phyloP scores from a whole-genome alignment of 495 filamentous ascomycete genomes.

The Aspergillus taichungensis region DNA sequence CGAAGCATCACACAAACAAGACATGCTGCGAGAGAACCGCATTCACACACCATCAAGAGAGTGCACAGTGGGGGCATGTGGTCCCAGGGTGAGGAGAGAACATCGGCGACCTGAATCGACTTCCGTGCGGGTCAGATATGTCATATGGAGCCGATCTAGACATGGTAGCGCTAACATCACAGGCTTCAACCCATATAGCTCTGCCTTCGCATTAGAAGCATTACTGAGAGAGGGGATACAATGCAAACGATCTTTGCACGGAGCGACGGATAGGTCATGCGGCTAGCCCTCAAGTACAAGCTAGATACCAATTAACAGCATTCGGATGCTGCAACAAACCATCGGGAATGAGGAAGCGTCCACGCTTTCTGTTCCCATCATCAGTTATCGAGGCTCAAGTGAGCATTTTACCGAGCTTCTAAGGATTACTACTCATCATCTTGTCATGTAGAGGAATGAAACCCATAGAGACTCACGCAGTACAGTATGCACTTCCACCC shows the following conservation, averaged over 20 bases:
- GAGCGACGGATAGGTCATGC: neutral
- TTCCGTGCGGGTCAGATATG: neutral
- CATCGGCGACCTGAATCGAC: neutral
- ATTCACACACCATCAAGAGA: too few relatives aligned
- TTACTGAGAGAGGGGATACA: neutral
- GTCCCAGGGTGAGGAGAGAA: neutral
- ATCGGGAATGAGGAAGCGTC: neutral
- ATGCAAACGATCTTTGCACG: neutral
- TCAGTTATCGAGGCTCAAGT: neutral
- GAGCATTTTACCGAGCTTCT: neutral
- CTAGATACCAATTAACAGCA: neutral
- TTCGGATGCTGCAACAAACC: neutral
- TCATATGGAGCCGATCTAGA: neutral
- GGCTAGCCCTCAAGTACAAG: neutral
- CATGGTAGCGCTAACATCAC: neutral
- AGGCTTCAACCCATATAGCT: neutral
- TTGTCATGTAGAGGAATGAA: neutral
- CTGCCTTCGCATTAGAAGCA: neutral
- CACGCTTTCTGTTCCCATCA: neutral
- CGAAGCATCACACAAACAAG: conserved; percentile 14
- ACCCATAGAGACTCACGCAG: neutral
- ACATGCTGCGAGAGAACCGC: conserved; percentile 19
- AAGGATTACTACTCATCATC: neutral
- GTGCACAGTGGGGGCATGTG: neutral
- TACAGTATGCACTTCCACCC: neutral